Evolutionary conservation across 140 eudicot species (phyloP).

Genomic region (Bidens hawaiensis): DNA sequence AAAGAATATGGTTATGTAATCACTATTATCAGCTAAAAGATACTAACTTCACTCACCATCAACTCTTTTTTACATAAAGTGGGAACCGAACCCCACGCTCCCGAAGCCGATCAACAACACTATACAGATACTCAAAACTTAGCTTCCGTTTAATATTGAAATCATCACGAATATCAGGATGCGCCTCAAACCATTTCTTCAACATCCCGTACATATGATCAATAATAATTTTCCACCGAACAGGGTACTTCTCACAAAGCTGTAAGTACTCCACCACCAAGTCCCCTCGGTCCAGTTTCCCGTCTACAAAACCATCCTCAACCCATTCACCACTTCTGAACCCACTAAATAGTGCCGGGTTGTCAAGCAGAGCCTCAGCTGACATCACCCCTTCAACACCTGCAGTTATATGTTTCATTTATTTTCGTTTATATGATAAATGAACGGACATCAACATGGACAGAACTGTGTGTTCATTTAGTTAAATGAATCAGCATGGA

Average conservation of each 20-base stretch:
- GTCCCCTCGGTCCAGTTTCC: conserved; percentile 56
- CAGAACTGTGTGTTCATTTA: too few species aligned
- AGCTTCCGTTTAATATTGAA: conserved; percentile 56
- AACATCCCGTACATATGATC: conserved; percentile 72
- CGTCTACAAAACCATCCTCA: conserved; percentile 36
- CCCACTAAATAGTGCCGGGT: conserved; percentile 92
- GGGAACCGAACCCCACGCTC: conserved; percentile 62
- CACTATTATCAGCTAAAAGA: not conserved
- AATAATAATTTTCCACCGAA: conserved; percentile 79
- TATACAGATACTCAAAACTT: conserved; percentile 68
- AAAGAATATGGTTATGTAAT: not conserved
- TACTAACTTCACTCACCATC: not conserved
- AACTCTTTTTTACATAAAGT: conserved; percentile 49
- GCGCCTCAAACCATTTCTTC: conserved; percentile 76
- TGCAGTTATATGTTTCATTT: not conserved
- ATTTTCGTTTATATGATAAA: too few species aligned
- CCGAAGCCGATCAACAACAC: conserved; percentile 59
- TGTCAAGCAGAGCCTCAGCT: conserved; percentile 92
- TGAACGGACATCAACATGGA: too few species aligned
- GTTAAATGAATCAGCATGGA: too few species aligned
- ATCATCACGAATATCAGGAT: conserved; percentile 79
- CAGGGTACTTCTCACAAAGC: conserved; percentile 84
- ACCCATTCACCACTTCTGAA: conserved; percentile 73
- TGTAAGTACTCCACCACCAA: conserved; percentile 71
- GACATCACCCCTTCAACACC: conserved; percentile 88